Conservation (phyloP, 2,329 filamentous ascomycete species). For the Hymenoscyphus infarciens region DNA sequence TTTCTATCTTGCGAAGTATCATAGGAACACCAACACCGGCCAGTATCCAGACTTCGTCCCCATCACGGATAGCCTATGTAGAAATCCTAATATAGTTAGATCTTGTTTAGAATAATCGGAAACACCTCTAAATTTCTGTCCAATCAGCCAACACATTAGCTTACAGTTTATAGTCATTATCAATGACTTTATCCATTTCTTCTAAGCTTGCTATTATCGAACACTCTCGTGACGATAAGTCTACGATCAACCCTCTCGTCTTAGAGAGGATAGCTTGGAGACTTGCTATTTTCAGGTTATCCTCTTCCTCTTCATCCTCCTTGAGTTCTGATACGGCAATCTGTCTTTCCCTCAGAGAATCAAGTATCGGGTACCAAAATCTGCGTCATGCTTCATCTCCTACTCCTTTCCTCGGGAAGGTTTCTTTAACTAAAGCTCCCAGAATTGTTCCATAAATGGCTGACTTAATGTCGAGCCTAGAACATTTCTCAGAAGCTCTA, state of each 20-base stretch:
- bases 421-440: conserved; percentile 15
- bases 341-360: not conserved
- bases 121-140: not conserved
- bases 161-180: not conserved
- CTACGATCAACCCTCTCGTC: not conserved
- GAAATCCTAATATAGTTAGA: not conserved
- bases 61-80: not conserved
- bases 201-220: not conserved
- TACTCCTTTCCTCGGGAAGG: conserved; percentile 9
- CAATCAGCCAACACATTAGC: not conserved
- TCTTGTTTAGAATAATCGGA: not conserved
- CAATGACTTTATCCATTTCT: conserved; percentile 3
- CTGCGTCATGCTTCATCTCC: not conserved
- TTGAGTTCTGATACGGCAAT: not conserved
- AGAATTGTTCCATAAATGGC: too few relatives aligned
- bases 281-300: not conserved
- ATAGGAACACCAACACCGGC: conserved; percentile 1
- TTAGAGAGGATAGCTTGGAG: not conserved
- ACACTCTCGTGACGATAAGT: not conserved
- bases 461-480: too few relatives aligned
- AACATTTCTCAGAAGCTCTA: too few relatives aligned
- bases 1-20: not conserved
- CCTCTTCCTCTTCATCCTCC: not conserved
- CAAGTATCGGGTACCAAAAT: conserved; percentile 2
- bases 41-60: conserved; percentile 1